Evolutionary conservation across 495 filamentous ascomycete species (phyloP).

Genomic region (Alectoria sarmentosa): DNA sequence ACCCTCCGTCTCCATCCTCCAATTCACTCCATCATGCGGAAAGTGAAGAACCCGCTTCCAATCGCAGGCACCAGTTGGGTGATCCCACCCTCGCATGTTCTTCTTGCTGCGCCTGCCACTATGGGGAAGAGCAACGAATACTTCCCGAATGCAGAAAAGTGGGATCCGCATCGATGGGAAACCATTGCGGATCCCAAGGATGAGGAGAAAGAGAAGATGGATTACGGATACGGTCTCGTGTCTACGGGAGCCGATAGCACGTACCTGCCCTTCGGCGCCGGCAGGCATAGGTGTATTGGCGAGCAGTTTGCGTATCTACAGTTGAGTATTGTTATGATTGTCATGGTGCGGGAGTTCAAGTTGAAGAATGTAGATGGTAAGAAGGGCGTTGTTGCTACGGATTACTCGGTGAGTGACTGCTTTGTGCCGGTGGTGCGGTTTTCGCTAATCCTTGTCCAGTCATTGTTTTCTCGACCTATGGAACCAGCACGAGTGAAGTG

Average conservation of each 20-base stretch:
- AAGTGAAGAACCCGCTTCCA: conserved; percentile 71
- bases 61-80: conserved; percentile 72
- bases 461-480: conserved; percentile 48
- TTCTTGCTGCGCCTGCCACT: conserved; percentile 78
- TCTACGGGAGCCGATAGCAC: conserved; percentile 81
- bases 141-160: conserved; percentile 73
- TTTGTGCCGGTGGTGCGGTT: not conserved
- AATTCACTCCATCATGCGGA: conserved; percentile 80
- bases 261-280: conserved; percentile 95
- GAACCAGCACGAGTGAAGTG: conserved; percentile 58
- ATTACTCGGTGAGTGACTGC: conserved; percentile 60
- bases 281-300: conserved; percentile 90
- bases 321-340: conserved; percentile 69
- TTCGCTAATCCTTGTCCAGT: conserved; percentile 20
- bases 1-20: conserved; percentile 76
- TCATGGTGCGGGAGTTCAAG: conserved; percentile 68
- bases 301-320: conserved; percentile 97
- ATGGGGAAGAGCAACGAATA: conserved; percentile 62
- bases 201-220: conserved; percentile 66
- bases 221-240: conserved; percentile 89
- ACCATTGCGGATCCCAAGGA: conserved; percentile 35
- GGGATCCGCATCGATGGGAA: conserved; percentile 91
- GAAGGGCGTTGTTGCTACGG: conserved; percentile 66
- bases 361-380: conserved; percentile 63
- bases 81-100: conserved; percentile 67